These are phyloP conservation scores for Hygrophorus russula DNA, from an alignment of 768 basidiomycete species.

Conservation along the genomic window DNA sequence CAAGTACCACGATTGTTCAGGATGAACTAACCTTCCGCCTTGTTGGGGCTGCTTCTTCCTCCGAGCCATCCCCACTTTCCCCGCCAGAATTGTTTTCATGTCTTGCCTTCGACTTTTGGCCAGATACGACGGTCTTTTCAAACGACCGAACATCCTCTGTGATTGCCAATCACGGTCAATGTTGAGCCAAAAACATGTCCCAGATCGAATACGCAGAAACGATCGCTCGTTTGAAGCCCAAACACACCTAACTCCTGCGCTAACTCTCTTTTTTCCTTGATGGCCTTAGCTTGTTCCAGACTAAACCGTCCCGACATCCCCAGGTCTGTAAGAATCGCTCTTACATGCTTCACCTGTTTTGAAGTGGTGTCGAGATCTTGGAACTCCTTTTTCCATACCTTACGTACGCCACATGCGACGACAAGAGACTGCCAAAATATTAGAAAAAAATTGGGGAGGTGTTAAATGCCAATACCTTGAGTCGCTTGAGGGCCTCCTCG, in stretches of 20 bases:
- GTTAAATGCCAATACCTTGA: constrained; percentile 60
- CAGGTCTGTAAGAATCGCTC: constrained; percentile 52
- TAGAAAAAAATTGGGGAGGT: background rate
- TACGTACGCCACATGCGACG: constrained; percentile 66
- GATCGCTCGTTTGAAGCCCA: background rate
- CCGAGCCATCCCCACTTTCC: constrained; percentile 14
- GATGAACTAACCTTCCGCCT: constrained; percentile 31
- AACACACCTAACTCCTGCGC: constrained; percentile 66
- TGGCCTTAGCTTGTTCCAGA: constrained; percentile 69
- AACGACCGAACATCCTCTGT: constrained; percentile 71
- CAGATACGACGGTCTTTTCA: constrained; percentile 34
- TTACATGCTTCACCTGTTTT: constrained; percentile 56
- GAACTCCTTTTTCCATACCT: constrained; percentile 68
- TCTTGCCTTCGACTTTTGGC: constrained; percentile 13
- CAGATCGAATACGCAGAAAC: too few species aligned
- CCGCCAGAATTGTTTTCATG: constrained; percentile 13
- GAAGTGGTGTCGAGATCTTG: constrained; percentile 41
- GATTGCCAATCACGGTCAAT: background rate
- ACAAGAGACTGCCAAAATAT: constrained; percentile 42
- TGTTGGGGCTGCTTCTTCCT: constrained; percentile 22
- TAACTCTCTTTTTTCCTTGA: constrained; percentile 64
- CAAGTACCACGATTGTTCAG: background rate
- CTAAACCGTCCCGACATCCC: constrained; percentile 76
- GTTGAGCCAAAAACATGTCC: background rate
- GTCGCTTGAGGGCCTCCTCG: constrained; percentile 62